Conservation (phyloP, 768 basidiomycete genomes). For the Mycena pura region DNA sequence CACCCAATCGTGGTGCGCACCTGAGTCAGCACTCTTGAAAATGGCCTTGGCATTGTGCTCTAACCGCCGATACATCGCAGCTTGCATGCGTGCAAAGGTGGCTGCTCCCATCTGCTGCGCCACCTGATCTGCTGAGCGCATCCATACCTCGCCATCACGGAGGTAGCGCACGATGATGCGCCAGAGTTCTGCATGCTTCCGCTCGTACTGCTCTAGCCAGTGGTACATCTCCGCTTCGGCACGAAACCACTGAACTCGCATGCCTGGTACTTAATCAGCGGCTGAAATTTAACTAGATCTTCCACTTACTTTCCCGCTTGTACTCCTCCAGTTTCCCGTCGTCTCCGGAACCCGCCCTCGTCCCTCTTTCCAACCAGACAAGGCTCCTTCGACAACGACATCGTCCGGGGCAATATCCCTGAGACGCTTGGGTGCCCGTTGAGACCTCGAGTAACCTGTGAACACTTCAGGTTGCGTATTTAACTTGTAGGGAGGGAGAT, state of each 20-base stretch:
- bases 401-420: slow-evolving; percentile 10
- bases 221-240: background rate
- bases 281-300: background rate
- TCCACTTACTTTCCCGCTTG: slow-evolving; percentile 17
- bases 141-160: slow-evolving; percentile 3
- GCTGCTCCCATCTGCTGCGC: background rate
- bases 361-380: background rate
- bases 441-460: background rate
- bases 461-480: background rate
- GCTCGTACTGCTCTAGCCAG: background rate
- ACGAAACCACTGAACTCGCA: slow-evolving; percentile 10
- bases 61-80: slow-evolving; percentile 2
- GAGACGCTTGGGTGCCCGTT: slow-evolving; percentile 1
- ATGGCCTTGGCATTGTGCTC: slow-evolving; percentile 2
- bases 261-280: background rate
- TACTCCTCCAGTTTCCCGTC: slow-evolving; percentile 4
- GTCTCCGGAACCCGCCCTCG: background rate
- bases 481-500: background rate
- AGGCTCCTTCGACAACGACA: background rate
- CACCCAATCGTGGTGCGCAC: slow-evolving; percentile 8
- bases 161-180: slow-evolving; percentile 6
- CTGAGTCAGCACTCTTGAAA: background rate
- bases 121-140: background rate
- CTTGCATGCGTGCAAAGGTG: slow-evolving; percentile 1
- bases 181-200: slow-evolving; percentile 7